These are phyloP conservation scores for Chaetomium strumarium DNA, from an alignment of 2,329 filamentous ascomycete genomes.

Conservation along the genomic window DNA sequence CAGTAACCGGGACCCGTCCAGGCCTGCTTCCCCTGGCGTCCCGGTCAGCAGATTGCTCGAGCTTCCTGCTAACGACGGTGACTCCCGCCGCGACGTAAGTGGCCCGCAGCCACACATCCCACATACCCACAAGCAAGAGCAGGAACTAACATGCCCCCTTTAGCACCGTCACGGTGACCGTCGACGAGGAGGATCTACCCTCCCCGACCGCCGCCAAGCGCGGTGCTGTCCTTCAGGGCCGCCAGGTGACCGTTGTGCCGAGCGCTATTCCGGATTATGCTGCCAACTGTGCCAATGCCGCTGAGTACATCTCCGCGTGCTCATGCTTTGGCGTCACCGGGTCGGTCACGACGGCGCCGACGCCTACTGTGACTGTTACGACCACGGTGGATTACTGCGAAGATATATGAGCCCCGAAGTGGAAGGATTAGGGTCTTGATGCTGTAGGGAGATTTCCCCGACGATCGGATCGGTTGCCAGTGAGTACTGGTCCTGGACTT, in stretches of 20 bases:
- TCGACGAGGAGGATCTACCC: constrained; percentile 21
- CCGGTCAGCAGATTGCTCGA: constrained; percentile 37
- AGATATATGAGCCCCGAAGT: constrained; percentile 28
- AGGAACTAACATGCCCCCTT: constrained; percentile 2
- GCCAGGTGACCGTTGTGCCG: constrained; percentile 31
- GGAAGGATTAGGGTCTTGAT: neutral
- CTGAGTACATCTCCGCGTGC: constrained; percentile 38
- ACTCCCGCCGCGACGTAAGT: constrained; percentile 37
- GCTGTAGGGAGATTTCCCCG: neutral
- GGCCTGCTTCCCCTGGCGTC: constrained; percentile 32
- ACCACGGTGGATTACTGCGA: constrained; percentile 39
- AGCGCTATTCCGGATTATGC: constrained; percentile 37
- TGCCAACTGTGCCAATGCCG: constrained; percentile 31
- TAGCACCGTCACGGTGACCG: constrained; percentile 36
- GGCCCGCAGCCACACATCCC: neutral
- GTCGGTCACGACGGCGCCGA: constrained; percentile 33
- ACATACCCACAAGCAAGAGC: neutral
- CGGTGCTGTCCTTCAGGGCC: constrained; percentile 20
- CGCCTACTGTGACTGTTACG: constrained; percentile 37
- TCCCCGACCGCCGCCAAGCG: constrained; percentile 27
- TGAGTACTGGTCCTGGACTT: too few species aligned
- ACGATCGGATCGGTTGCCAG: too few species aligned
- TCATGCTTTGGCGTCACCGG: constrained; percentile 41
- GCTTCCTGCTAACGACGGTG: constrained; percentile 36
- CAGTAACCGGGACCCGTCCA: constrained; percentile 38